A percentile compares a stretch with the other conserved stretches of the same genome.
phyloP scores from a whole-genome alignment of 768 basidiomycete species.

The Leccinum broughii region DNA sequence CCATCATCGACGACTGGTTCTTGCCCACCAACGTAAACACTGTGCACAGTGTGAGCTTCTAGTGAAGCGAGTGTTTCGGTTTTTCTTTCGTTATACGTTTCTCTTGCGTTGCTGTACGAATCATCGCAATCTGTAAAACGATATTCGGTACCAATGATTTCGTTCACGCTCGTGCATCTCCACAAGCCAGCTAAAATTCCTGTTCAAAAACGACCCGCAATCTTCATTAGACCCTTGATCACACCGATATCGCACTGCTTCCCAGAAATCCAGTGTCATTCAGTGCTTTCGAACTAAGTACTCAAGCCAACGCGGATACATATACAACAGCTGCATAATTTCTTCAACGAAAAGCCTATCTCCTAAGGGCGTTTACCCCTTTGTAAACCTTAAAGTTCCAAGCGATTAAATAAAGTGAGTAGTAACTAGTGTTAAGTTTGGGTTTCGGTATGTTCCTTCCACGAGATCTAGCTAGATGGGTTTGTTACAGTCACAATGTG shows the following conservation, averaged over 20 bases:
- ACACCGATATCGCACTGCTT: not conserved
- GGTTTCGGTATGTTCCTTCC: not conserved
- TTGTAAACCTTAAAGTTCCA: not conserved
- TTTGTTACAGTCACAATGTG: not conserved
- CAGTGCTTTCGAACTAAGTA: too few species aligned
- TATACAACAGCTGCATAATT: not conserved
- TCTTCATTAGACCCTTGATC: not conserved
- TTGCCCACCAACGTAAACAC: slow-evolving; percentile 21
- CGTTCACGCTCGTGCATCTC: not conserved
- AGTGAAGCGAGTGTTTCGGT: not conserved
- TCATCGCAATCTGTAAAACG: not conserved
- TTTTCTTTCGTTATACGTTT: not conserved
- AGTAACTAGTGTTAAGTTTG: not conserved
- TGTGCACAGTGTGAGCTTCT: slow-evolving; percentile 30
- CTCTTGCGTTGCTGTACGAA: not conserved
- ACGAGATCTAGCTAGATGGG: not conserved
- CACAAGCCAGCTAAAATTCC: not conserved
- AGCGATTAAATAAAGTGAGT: not conserved
- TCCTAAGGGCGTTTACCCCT: not conserved
- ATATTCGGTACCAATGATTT: not conserved
- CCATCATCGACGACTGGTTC: slow-evolving; percentile 24
- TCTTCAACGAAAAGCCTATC: not conserved
- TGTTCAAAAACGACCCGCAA: not conserved
- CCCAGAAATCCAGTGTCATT: not conserved
- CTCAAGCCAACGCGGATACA: not conserved